Conservation (phyloP, 495 filamentous ascomycete genomes). For the Neurospora tetrasperma region DNA sequence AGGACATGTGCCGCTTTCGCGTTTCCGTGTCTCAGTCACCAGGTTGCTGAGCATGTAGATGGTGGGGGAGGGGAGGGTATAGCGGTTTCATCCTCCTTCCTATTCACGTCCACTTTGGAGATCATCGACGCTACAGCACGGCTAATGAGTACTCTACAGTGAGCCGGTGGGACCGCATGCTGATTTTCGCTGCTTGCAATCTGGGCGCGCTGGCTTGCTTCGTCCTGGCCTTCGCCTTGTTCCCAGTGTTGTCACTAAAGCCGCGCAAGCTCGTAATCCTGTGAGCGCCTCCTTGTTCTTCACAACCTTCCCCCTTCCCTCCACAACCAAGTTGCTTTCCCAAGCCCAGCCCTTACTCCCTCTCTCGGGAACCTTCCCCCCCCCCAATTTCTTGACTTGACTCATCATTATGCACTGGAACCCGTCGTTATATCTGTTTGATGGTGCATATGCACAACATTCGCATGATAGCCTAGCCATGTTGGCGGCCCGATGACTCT, state of each 20-base stretch:
- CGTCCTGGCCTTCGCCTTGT: conserved; percentile 79
- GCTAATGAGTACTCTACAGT: conserved; percentile 48
- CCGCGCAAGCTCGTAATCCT: conserved; percentile 92
- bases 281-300: conserved; percentile 50
- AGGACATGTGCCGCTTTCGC: conserved; percentile 30
- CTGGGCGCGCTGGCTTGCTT: conserved; percentile 85
- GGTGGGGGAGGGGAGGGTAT: neutral
- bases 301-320: conserved; percentile 5
- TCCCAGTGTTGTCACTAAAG: conserved; percentile 60
- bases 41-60: neutral
- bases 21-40: conserved; percentile 28
- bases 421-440: neutral
- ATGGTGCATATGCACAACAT: conserved; percentile 7
- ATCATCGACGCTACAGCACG: conserved; percentile 8
- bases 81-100: conserved; percentile 4
- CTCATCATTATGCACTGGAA: neutral
- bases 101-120: neutral
- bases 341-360: neutral
- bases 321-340: neutral
- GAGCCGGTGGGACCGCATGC: conserved; percentile 90
- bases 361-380: neutral
- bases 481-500: conserved; percentile 5
- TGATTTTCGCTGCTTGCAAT: conserved; percentile 89
- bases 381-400: neutral
- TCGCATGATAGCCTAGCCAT: conserved; percentile 6